Evolutionary conservation across 1,284 basidiomycete species (phyloP).

Genomic region (Malassezia japonica): DNA sequence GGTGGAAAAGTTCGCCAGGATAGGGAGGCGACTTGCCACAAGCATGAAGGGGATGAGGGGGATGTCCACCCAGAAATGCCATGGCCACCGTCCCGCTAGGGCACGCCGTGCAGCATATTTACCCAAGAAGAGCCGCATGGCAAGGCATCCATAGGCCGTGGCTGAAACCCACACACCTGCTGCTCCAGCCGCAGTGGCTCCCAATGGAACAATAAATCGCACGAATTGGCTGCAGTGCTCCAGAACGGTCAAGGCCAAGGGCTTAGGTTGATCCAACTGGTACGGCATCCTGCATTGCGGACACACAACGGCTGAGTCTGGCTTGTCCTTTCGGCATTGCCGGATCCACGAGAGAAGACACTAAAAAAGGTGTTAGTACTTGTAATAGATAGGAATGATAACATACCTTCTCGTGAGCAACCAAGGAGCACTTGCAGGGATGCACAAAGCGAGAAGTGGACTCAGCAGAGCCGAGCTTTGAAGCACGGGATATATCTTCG

Average conservation of each 20-base stretch:
- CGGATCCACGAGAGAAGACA: slow-evolving; percentile 17
- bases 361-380: slow-evolving; percentile 4
- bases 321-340: slow-evolving; percentile 5
- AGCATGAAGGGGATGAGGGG: slow-evolving; percentile 43
- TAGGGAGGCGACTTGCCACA: slow-evolving; percentile 26
- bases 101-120: slow-evolving; percentile 3
- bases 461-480: background rate
- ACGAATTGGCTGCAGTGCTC: background rate
- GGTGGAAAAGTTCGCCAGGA: slow-evolving; percentile 32
- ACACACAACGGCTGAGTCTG: slow-evolving; percentile 2
- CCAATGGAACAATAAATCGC: slow-evolving; percentile 1
- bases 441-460: slow-evolving; percentile 13
- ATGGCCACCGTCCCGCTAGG: slow-evolving; percentile 9
- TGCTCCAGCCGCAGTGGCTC: background rate
- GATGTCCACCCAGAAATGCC: slow-evolving; percentile 37
- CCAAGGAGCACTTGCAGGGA: slow-evolving; percentile 15
- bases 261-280: slow-evolving; percentile 4
- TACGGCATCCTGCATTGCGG: slow-evolving; percentile 13
- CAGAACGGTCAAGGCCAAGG: background rate
- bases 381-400: background rate
- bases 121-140: slow-evolving; percentile 13
- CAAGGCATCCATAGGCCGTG: slow-evolving; percentile 14
- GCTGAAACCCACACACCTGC: slow-evolving; percentile 12
- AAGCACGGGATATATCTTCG: background rate
- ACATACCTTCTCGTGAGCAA: slow-evolving; percentile 17